Base-by-base conservation (phyloP, 306 rosid genomes). In the Alnus glutinosa region DNA sequence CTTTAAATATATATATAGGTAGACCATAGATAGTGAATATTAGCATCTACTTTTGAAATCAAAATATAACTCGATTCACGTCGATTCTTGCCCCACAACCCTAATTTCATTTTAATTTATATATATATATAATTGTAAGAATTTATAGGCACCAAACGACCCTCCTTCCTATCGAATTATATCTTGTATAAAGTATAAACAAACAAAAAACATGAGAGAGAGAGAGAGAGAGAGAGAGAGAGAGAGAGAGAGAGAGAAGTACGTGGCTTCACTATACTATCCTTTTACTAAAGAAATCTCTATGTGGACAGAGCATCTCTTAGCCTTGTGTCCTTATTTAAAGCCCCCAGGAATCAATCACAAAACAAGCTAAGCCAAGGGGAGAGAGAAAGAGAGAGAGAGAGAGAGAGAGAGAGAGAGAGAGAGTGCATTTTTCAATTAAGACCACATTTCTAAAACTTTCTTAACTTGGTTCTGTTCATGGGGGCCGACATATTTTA, bases 301-400 rank as follows among this genome's bases (percentile, higher is more conserved):
- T 32, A 67, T 47, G 10, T 39, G 32, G 72, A 18, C 14, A 37
- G 51, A 67, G 72, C 32, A 67, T 9, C 50, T 30, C 71, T 67
- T 67, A 63, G 49, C 13, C 51, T 2, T 14, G 36, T 36, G 66
- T 77, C 76, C 51, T 71, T 78, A 78, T 71, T 57, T 78, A 58
- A 47, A 58, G 76, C 23, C 62, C 61, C 49, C 37, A 23, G 28
- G 28, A 23, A 23, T 13, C 39, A 42, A 4, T 49, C 52, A 49
- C 7, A 6, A 15, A 8, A 51, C 30, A 9, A 52, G 28, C 28
- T 23, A 23, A 23, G 2, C 23, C 50, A 32, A 48, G 49, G 0
- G 48, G 18, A 54, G 4, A 13, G n/a, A n/a, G n/a, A n/a, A n/a
- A n/a, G n/a, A n/a, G 73, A 49, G 9, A 4, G n/a, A n/a, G 52